A percentile compares a stretch with the other conserved stretches of the same genome.
phyloP scores from a whole-genome alignment of 192 early-diverging fungal genomes.

The Paraglomus occultum region DNA sequence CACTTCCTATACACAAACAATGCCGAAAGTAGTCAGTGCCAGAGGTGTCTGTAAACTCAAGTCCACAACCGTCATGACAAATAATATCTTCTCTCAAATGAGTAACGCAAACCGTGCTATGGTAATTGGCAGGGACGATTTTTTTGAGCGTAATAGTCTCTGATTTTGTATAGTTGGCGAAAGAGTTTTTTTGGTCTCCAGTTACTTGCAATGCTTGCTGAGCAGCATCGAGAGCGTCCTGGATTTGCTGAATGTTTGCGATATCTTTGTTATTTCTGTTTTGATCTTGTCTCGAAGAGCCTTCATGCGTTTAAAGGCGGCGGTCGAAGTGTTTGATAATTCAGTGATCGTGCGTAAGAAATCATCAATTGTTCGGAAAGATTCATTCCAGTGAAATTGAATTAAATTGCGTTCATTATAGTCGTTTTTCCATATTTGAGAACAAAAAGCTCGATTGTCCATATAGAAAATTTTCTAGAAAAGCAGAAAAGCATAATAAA shows the following conservation, averaged over 20 bases:
- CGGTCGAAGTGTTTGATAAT: neutral
- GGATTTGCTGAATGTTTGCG: slow-evolving; percentile 5
- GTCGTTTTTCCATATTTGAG: slow-evolving; percentile 2
- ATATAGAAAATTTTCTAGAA: slow-evolving; percentile 17
- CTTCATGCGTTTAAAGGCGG: neutral
- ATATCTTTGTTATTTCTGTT: neutral
- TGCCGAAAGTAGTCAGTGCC: neutral
- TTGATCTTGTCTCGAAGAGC: neutral
- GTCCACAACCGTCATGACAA: slow-evolving; percentile 7
- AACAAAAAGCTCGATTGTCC: slow-evolving; percentile 2
- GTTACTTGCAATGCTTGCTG: slow-evolving; percentile 5
- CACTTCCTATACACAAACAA: neutral
- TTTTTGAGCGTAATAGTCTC: neutral
- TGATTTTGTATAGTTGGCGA: slow-evolving; percentile 9
- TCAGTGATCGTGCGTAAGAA: neutral
- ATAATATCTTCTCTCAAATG: neutral
- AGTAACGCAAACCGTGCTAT: slow-evolving; percentile 1
- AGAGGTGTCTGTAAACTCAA: neutral
- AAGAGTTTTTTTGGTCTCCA: neutral
- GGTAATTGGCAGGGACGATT: neutral
- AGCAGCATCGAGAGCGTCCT: neutral
- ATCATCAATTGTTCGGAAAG: neutral
- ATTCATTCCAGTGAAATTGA: slow-evolving; percentile 10
- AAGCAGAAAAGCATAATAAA: neutral
- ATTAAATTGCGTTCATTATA: neutral